phyloP scores from a whole-genome alignment of 2,329 filamentous ascomycete species.

The Aspergillus alliaceus region DNA sequence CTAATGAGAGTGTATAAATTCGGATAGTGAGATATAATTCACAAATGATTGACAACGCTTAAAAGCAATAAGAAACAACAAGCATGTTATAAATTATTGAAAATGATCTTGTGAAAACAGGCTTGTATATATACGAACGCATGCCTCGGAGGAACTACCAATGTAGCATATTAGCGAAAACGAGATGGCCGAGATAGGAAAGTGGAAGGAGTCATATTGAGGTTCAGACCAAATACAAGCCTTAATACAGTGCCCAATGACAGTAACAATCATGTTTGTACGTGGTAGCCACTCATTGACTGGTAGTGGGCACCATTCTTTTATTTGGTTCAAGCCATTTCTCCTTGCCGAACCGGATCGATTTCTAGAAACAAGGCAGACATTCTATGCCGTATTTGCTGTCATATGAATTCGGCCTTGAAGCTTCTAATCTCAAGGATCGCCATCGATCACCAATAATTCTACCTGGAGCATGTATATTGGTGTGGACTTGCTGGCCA shows the following conservation, averaged over 20 bases:
- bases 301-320: not conserved
- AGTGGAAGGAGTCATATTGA: not conserved
- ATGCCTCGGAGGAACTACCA: not conserved
- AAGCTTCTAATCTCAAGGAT: not conserved
- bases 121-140: conserved; percentile 2
- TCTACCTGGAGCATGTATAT: not conserved
- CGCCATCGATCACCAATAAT: not conserved
- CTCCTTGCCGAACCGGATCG: not conserved
- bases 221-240: not conserved
- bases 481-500: not conserved
- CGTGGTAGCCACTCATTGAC: too few species aligned
- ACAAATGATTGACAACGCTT: not conserved
- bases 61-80: not conserved
- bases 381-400: not conserved
- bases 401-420: not conserved
- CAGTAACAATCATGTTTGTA: too few species aligned
- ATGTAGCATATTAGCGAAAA: conserved; percentile 19
- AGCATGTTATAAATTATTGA: not conserved
- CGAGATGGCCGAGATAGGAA: conserved; percentile 18
- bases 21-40: not conserved
- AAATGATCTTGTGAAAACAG: not conserved
- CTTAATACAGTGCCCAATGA: not conserved
- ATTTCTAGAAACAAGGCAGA: not conserved
- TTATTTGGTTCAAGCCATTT: not conserved
- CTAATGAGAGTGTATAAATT: not conserved